Evolutionary conservation across 371 early-diverging fungal genomes (phyloP), one percentile per base, ranked within the genome.

Genomic region (Circinella umbellata): DNA sequence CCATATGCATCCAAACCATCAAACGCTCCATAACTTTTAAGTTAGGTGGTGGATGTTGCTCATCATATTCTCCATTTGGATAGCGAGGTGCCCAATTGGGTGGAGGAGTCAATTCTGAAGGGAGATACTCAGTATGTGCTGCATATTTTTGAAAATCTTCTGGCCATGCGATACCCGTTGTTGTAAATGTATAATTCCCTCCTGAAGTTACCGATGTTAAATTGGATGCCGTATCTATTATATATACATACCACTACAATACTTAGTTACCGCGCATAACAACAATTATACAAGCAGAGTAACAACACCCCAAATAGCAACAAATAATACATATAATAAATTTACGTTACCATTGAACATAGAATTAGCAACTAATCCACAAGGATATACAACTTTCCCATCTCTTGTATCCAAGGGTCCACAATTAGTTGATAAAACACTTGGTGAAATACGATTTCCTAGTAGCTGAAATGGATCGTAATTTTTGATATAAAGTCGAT

Each of bases 1-100:
- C 95, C 3, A 96, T 92, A 53, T 96, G 90, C 96, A 99, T 98
- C 99, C 99, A 99, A n/a, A 99, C 99, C 80, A 95, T 93, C 69
- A 99, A 92, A 53, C 92, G 87, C 78, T 99, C 94, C 80, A 89
- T 84, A n/a, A 67, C 76, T 7, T 84, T 69, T 27, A 93, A 77
- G 65, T 95, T 87, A 4, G 94, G 96, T 42, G 93, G 93, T 35
- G 87, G 88, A 66, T 82, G 54, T 46, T 81, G 81, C 35, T 65
- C 80, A 27, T 79, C 78, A 71, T 91, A 92, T 55, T 55, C 20
- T 10, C 91, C 91, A 55, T 89, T 77, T 2, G 86, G 84, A 64
- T 84, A 92, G 0, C 86, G 81, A 5, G 64, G 69, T n/a, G 66
- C 72, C 95, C 95, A 94, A 78, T 92, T 90, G 54, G 94, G 94